Evolutionary conservation across 2,329 filamentous ascomycete genomes (phyloP), one percentile per base, ranked within the genome.

Genomic region (Tolypocladium sp.): DNA sequence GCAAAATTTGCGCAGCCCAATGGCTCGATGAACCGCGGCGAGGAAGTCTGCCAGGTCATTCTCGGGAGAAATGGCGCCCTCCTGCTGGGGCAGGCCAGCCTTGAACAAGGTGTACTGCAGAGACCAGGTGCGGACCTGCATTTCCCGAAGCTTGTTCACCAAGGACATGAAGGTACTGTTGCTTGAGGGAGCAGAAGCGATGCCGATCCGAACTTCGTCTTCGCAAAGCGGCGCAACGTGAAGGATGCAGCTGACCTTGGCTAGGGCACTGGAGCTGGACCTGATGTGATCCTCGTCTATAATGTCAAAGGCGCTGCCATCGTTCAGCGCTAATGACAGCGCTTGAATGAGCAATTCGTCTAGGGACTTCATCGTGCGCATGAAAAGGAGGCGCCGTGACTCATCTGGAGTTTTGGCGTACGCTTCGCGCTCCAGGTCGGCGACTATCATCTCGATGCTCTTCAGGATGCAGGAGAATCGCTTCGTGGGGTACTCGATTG

Each of bases 81-180:
- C 80, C 10, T 75, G 72, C 64, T 89, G 84, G 64, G 92, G 89
- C 35, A 92, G 86, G 4, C 85, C 89, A 62, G 92, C 87, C 68
- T 88, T 89, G 51, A 97, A 73, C 57, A 97, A 75, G 0, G 84
- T 83, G 69, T 97, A 99, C 63, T 93, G 87, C 44, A 97, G 76
- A 42, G 90, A 91, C 93, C 94, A 97, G 13, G 87, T 84, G 40
- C 91, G 86, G 3, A 96, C 84, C 67, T 96, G 88, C 79, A 96
- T 89, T 65, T 97, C 92, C 46, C 91, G 86, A 51, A 97, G 77
- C 67, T 88, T 91, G 58, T 83, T 85, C 59, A 86, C 81, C 8
- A 75, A 64, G 2, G 76, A 71, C 58, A 79, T 77, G 60, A 83
- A 84, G 1, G 77, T 79, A 67, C 84, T 69, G 76, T 84, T 73